phyloP scores from a whole-genome alignment of 1,284 basidiomycete species.

The Cystobasidium pallidum region DNA sequence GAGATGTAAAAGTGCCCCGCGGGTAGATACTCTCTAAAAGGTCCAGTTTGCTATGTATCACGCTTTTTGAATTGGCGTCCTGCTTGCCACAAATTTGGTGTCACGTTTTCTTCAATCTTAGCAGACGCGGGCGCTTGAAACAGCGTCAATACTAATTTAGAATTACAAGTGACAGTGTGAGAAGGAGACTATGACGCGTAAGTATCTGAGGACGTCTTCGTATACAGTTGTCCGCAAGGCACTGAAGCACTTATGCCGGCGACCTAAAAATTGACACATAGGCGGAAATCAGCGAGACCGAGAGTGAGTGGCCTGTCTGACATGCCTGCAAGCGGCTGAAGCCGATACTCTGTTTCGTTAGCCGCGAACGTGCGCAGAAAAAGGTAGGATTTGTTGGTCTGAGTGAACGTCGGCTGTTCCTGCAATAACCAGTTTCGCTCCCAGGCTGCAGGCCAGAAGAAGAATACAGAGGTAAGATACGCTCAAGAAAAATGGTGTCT shows the following conservation, averaged over 20 bases:
- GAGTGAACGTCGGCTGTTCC: not conserved
- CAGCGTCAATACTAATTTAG: not conserved
- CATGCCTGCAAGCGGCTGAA: not conserved
- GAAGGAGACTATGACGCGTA: no score
- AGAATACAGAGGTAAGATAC: slow-evolving; percentile 7
- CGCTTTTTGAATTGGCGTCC: no score
- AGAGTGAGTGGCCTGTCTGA: not conserved
- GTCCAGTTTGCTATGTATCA: no score
- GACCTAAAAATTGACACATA: not conserved
- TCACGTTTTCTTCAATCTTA: not conserved
- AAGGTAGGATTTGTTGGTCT: slow-evolving; percentile 10
- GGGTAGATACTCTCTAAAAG: no score
- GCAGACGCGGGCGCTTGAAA: not conserved
- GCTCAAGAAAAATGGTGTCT: not conserved
- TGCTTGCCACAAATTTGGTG: no score
- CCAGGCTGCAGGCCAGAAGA: not conserved
- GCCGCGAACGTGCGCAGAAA: slow-evolving; percentile 26
- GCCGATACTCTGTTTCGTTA: not conserved
- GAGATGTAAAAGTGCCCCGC: no score
- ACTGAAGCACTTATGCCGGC: not conserved
- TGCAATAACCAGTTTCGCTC: not conserved
- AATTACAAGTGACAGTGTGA: no score
- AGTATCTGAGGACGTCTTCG: no score
- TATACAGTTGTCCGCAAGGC: no score
- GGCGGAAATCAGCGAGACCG: slow-evolving; percentile 27